phyloP scores from a whole-genome alignment of 2,329 filamentous ascomycete species.

The Bimuria novae-zelandiae region DNA sequence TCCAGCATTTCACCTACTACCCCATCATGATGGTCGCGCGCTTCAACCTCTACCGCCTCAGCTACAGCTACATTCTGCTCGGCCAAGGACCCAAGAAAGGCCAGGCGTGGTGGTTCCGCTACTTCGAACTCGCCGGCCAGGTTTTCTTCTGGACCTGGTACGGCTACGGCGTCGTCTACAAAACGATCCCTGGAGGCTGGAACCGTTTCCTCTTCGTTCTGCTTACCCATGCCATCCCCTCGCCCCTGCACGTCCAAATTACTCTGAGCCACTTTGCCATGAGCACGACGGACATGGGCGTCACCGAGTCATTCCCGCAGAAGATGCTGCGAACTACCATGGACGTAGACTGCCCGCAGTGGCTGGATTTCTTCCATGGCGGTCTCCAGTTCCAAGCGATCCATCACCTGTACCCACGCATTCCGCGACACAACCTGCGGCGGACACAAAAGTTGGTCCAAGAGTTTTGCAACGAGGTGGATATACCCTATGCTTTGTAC shows the following conservation, averaged over 20 bases:
- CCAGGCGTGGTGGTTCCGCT: conserved; percentile 70
- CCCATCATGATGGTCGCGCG: conserved; percentile 69
- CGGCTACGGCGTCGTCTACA: conserved; percentile 68
- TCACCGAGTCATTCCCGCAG: conserved; percentile 69
- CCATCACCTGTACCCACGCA: conserved; percentile 70
- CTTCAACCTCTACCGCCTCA: conserved; percentile 73
- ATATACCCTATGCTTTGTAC: conserved; percentile 65
- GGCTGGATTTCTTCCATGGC: conserved; percentile 74
- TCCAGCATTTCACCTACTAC: conserved; percentile 71
- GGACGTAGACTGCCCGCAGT: conserved; percentile 73
- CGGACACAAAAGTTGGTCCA: conserved; percentile 63
- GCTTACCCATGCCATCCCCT: conserved; percentile 67
- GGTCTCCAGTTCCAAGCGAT: conserved; percentile 75
- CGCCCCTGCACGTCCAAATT: conserved; percentile 73
- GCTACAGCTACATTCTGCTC: conserved; percentile 67
- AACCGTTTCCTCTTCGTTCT: conserved; percentile 66
- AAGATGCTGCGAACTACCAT: conserved; percentile 73
- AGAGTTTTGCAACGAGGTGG: conserved; percentile 67
- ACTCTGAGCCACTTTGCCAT: conserved; percentile 75
- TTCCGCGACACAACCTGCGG: conserved; percentile 71
- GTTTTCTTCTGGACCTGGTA: conserved; percentile 70
- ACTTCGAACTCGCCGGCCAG: conserved; percentile 67
- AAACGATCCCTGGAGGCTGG: conserved; percentile 61
- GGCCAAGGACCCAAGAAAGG: conserved; percentile 60
- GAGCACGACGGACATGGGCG: conserved; percentile 67